These are phyloP conservation scores for Penicillium sp. DNA, from an alignment of 2,329 filamentous ascomycete species.

Conservation along the genomic window DNA sequence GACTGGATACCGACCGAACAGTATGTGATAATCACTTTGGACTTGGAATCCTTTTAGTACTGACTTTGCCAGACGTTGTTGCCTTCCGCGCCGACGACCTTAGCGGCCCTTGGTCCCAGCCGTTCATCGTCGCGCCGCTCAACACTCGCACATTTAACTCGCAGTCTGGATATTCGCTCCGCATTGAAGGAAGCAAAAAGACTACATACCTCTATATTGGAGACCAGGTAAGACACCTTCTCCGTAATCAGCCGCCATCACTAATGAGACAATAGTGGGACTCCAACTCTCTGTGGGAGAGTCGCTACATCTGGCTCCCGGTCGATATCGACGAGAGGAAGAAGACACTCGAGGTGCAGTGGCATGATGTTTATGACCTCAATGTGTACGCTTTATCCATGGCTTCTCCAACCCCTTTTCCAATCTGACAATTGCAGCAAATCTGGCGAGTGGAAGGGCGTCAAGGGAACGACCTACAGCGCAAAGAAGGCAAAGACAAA, in stretches of 20 bases:
- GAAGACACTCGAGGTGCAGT: conserved; percentile 56
- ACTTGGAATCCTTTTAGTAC: background rate
- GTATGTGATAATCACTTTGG: conserved; percentile 22
- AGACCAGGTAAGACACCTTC: conserved; percentile 35
- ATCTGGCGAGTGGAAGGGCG: conserved; percentile 54
- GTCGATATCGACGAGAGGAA: conserved; percentile 58
- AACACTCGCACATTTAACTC: conserved; percentile 60
- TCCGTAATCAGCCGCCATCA: too few species aligned
- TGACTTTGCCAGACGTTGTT: conserved; percentile 52
- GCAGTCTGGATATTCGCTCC: conserved; percentile 57
- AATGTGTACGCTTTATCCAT: conserved; percentile 43
- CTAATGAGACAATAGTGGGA: conserved; percentile 51
- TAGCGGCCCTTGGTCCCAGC: conserved; percentile 59
- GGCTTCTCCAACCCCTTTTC: too few species aligned
- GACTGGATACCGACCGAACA: conserved; percentile 67
- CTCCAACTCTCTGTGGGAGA: conserved; percentile 61
- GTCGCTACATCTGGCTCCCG: conserved; percentile 63
- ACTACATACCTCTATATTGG: conserved; percentile 59
- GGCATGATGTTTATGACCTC: conserved; percentile 63
- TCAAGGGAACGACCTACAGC: conserved; percentile 56
- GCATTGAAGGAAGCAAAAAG: conserved; percentile 54
- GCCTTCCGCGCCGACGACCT: conserved; percentile 59
- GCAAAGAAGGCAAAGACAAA: conserved; percentile 51
- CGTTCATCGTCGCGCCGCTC: conserved; percentile 56
- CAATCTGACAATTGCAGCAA: conserved; percentile 26